Evolutionary conservation across 805 yeast species (phyloP).

Genomic region (Yarrowia osloensis): DNA sequence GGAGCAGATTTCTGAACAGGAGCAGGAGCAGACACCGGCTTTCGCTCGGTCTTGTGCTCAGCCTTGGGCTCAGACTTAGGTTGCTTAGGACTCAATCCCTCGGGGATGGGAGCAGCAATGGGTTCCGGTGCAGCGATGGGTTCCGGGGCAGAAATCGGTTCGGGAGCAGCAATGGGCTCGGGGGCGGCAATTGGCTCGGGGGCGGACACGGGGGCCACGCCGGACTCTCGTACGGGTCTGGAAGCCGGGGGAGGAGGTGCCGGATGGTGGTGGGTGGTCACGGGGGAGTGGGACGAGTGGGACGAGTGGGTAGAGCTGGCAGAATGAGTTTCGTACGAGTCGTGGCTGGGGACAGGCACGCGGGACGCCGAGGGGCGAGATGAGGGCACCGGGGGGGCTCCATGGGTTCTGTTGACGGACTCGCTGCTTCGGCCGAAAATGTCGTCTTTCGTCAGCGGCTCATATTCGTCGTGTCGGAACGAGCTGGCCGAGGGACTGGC

Average conservation of each 20-base stretch:
- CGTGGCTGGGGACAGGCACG: background rate
- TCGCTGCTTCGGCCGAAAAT: background rate
- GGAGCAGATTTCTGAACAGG: background rate
- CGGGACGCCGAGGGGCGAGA: background rate
- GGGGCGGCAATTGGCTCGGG: constrained; percentile 1
- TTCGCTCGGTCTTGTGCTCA: background rate
- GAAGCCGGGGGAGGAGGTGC: constrained; percentile 7
- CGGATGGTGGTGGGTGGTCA: constrained; percentile 1
- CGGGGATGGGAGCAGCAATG: background rate
- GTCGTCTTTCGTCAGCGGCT: background rate
- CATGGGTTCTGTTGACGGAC: background rate
- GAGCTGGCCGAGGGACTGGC: background rate
- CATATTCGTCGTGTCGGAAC: background rate
- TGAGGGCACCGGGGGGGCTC: background rate
- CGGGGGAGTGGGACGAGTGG: background rate
- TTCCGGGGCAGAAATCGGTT: background rate
- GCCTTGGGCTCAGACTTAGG: background rate
- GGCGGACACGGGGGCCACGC: background rate
- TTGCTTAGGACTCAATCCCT: too few relatives aligned
- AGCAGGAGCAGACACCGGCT: too few relatives aligned
- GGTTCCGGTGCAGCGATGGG: background rate
- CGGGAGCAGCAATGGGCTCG: background rate
- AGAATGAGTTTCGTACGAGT: background rate
- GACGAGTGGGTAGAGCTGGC: background rate
- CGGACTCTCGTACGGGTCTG: background rate